These are phyloP conservation scores for Kockiozyma suomiensis DNA, from an alignment of 805 yeast genomes.

Conservation along the genomic window DNA sequence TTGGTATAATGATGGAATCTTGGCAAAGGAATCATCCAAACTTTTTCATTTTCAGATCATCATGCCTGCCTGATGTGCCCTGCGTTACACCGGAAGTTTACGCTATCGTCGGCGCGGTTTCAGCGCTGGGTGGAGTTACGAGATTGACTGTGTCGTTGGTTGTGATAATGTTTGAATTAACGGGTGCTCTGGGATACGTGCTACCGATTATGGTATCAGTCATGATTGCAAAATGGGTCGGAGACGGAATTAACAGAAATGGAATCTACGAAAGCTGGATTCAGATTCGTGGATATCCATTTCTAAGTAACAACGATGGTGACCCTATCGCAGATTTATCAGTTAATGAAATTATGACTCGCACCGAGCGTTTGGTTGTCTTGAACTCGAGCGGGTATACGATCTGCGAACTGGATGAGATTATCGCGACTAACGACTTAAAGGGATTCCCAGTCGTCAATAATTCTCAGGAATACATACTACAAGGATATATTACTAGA, in stretches of 20 bases:
- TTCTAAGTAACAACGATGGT: conserved; percentile 47
- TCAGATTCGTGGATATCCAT: conserved; percentile 47
- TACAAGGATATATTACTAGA: conserved; percentile 51
- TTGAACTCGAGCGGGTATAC: conserved; percentile 43
- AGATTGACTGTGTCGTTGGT: conserved; percentile 79
- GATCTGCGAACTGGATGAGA: conserved; percentile 37
- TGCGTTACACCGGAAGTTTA: conserved; percentile 85
- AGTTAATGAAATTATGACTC: conserved; percentile 46
- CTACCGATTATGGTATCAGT: conserved; percentile 86
- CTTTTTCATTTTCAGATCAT: conserved; percentile 38
- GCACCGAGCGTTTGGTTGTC: conserved; percentile 39
- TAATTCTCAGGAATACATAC: conserved; percentile 41
- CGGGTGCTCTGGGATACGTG: conserved; percentile 83
- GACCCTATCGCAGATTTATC: conserved; percentile 47
- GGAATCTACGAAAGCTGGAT: conserved; percentile 71
- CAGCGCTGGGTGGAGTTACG: conserved; percentile 79
- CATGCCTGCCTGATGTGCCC: conserved; percentile 50
- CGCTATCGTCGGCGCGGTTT: conserved; percentile 86
- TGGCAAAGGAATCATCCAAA: conserved; percentile 46
- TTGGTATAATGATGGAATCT: conserved; percentile 72
- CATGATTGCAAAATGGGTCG: conserved; percentile 70
- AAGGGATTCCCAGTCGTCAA: conserved; percentile 53
- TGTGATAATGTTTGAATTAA: conserved; percentile 76
- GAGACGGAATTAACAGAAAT: conserved; percentile 56
- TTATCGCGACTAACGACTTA: conserved; percentile 33